Base-by-base conservation (phyloP, 768 basidiomycete genomes). In the Hortiboletus campestris region DNA sequence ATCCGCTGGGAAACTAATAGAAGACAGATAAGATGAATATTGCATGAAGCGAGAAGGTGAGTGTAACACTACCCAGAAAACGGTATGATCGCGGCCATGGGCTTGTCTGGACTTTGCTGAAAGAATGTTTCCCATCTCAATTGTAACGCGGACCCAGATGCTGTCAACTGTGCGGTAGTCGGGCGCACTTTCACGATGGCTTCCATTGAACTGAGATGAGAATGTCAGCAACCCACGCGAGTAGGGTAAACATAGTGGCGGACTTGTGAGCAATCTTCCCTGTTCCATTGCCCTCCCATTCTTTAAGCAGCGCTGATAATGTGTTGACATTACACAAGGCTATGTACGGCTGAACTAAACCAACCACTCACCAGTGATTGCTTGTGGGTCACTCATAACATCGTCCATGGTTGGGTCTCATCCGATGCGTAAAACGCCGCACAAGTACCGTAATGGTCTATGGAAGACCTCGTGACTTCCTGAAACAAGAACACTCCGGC, bases 191-290 rank as follows among this genome's bases (percentile, higher is more conserved):
- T 86, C 51, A 79, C 70, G 0, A 80, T 77, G 14, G 77, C 78
- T 59, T 85, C 83, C 8, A 82, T 58, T 7, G 73, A 82, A 57
- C 84, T 85, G 55, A 7, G 34, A 51, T 17, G 6, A 51, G 28
- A 19, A n/a, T 6, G 38, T 53, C 11, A 58, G 22, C 6, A 43
- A 29, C 29, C 4, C 44, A 32, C 6, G 19, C 28, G 28, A 41
- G 17, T 2, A 42, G 1, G n/a, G 36, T 2, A 34, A 19, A n/a
- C 8, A 13, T 17, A 9, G 53, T 4, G 10, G 42, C 75, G 6
- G 29, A 85, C 86, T 82, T 86, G 59, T 80, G 76, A 1, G 82
- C 75, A 60, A 86, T 72, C 42, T 80, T 62, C 3, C 83, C 83
- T 31, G 66, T 74, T 1, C 80, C 83, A 0, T 67, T 64, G 19